These are phyloP conservation scores for Globisporangium echinulatum DNA, from an alignment of 352 stramenopile species.

Conservation along the genomic window DNA sequence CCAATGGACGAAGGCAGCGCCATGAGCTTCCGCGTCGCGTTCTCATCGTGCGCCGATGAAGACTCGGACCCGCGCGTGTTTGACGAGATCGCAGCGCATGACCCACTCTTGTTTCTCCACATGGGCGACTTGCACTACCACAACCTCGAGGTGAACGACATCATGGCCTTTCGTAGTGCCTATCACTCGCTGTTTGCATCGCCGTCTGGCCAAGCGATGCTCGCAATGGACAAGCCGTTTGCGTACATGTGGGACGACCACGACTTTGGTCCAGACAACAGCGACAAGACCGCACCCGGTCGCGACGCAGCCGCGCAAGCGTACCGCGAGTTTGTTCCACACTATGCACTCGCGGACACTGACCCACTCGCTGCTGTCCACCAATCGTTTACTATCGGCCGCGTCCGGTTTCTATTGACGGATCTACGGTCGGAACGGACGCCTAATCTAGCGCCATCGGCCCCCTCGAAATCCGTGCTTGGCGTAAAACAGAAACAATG, in stretches of 20 bases:
- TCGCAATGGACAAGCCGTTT: slow-evolving; percentile 80
- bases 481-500: slow-evolving; percentile 79
- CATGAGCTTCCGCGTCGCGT: slow-evolving; percentile 64
- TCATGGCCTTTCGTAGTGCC: slow-evolving; percentile 41
- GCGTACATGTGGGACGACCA: slow-evolving; percentile 91
- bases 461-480: slow-evolving; percentile 79
- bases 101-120: slow-evolving; percentile 83
- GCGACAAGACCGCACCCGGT: slow-evolving; percentile 65
- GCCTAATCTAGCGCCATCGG: slow-evolving; percentile 52
- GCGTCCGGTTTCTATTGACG: slow-evolving; percentile 81
- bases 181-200: slow-evolving; percentile 76
- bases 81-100: slow-evolving; percentile 50
- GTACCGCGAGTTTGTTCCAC: slow-evolving; percentile 77
- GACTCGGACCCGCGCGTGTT: slow-evolving; percentile 65
- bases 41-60: slow-evolving; percentile 81
- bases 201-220: slow-evolving; percentile 56
- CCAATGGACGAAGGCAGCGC: slow-evolving; percentile 34
- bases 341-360: slow-evolving; percentile 28
- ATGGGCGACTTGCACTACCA: slow-evolving; percentile 88
- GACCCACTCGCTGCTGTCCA: slow-evolving; percentile 35
- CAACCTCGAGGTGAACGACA: slow-evolving; percentile 68
- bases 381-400: slow-evolving; percentile 80
- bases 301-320: slow-evolving; percentile 66
- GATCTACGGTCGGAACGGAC: slow-evolving; percentile 74
- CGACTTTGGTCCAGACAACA: slow-evolving; percentile 88